phyloP scores from a whole-genome alignment of 192 early-diverging fungal genomes.

The Spizellomyces sp. region DNA sequence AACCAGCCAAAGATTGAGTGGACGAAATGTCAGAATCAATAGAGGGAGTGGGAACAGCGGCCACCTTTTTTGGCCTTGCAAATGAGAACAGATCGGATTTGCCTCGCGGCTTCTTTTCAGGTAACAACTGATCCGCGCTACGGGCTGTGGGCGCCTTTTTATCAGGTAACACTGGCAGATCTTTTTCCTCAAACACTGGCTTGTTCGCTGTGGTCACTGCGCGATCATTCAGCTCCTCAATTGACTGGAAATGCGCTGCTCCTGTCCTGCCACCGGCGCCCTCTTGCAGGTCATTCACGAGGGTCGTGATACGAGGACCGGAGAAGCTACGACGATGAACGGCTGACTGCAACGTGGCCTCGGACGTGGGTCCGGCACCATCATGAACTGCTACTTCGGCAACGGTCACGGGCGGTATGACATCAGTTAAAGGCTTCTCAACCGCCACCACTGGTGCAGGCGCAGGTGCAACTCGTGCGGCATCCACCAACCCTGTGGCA shows the following conservation, averaged over 20 bases:
- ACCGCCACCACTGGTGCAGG: constrained; percentile 1
- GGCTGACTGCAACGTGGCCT: neutral
- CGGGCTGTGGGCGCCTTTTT: neutral
- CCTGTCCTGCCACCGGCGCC: neutral
- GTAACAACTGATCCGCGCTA: neutral
- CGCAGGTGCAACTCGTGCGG: neutral
- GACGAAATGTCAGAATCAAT: no score
- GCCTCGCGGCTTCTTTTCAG: no score
- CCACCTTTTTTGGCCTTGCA: neutral
- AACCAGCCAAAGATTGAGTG: no score
- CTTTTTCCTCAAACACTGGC: constrained; percentile 32
- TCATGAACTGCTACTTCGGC: neutral
- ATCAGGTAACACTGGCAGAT: neutral
- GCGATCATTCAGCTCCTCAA: constrained; percentile 35
- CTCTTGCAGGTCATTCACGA: constrained; percentile 17
- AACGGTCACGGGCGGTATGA: neutral
- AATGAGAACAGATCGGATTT: neutral
- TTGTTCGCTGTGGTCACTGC: constrained; percentile 33
- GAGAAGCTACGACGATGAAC: constrained; percentile 17
- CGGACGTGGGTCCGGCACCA: neutral
- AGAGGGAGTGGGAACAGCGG: no score
- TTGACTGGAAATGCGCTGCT: constrained; percentile 28
- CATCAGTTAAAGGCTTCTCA: constrained; percentile 1
- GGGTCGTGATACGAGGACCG: constrained; percentile 20
- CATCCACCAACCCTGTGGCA: neutral